Conservation (phyloP, 768 basidiomycete genomes). For the Rhodosporidiobolus odoratus region DNA sequence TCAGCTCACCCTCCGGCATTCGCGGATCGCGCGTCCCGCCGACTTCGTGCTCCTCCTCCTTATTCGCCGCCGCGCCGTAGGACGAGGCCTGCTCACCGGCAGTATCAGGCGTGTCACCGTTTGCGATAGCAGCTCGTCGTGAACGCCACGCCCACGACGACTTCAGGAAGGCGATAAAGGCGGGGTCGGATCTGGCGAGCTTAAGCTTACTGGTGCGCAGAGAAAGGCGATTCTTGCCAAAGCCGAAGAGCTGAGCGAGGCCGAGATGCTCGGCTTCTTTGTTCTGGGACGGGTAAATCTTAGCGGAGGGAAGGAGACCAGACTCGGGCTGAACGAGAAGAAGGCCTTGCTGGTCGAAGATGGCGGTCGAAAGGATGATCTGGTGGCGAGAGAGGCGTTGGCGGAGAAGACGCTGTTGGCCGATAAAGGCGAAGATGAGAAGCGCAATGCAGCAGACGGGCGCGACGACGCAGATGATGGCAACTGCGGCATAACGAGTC, state of each 20-base stretch:
- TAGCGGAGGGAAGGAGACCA: constrained; percentile 32
- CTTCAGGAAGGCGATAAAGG: constrained; percentile 32
- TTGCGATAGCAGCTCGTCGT: neutral
- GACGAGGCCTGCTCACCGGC: neutral
- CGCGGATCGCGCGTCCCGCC: neutral
- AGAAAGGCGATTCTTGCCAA: constrained; percentile 18
- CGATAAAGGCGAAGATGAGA: constrained; percentile 33
- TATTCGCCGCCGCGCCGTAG: neutral
- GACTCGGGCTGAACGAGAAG: constrained; percentile 31
- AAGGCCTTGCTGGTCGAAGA: constrained; percentile 36
- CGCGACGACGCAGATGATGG: constrained; percentile 34
- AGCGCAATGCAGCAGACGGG: constrained; percentile 34
- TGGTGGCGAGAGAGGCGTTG: constrained; percentile 30
- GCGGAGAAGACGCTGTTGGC: constrained; percentile 23
- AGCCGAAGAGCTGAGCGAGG: constrained; percentile 1
- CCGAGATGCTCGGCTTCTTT: constrained; percentile 4
- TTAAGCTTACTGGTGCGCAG: constrained; percentile 27
- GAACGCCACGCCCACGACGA: constrained; percentile 28
- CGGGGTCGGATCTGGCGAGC: constrained; percentile 26
- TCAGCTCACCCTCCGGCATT: neutral
- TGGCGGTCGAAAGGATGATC: constrained; percentile 30
- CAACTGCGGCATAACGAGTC: constrained; percentile 1
- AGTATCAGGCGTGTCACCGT: neutral
- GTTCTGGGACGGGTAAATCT: constrained; percentile 16
- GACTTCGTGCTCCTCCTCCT: neutral